Evolutionary conservation across 352 stramenopile species (phyloP).

Genomic region (Globisporangium carolinianum): DNA sequence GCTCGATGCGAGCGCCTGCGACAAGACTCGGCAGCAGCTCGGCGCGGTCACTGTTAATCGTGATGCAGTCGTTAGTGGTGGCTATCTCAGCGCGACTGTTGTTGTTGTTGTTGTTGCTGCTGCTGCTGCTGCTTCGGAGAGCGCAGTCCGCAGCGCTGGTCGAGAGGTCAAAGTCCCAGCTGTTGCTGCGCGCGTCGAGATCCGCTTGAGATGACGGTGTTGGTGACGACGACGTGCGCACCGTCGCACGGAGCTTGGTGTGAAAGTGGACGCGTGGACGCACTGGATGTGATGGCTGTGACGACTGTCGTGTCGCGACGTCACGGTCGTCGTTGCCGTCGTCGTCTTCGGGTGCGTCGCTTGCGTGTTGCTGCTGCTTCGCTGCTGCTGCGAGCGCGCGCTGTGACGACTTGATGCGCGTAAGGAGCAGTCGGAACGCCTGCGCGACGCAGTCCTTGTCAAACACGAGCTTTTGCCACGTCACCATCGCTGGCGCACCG

Average conservation of each 20-base stretch:
- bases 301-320: no score
- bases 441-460: conserved; percentile 57
- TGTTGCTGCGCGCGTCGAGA: neutral
- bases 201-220: neutral
- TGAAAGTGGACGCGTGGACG: neutral
- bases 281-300: neutral
- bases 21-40: no score
- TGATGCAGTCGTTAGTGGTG: neutral
- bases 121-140: no score
- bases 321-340: conserved; percentile 1
- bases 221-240: neutral
- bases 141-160: conserved; percentile 2
- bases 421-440: conserved; percentile 51
- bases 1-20: no score
- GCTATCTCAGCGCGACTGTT: conserved; percentile 11
- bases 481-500: conserved; percentile 40
- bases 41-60: no score
- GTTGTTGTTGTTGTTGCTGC: neutral
- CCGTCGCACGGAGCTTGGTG: conserved; percentile 1
- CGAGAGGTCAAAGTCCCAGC: conserved; percentile 35
- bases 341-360: conserved; percentile 4
- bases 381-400: conserved; percentile 1
- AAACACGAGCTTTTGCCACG: conserved; percentile 63
- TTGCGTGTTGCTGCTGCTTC: conserved; percentile 2
- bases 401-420: conserved; percentile 46